Base-by-base conservation (phyloP, 768 basidiomycete species). In the Suillus decipiens region DNA sequence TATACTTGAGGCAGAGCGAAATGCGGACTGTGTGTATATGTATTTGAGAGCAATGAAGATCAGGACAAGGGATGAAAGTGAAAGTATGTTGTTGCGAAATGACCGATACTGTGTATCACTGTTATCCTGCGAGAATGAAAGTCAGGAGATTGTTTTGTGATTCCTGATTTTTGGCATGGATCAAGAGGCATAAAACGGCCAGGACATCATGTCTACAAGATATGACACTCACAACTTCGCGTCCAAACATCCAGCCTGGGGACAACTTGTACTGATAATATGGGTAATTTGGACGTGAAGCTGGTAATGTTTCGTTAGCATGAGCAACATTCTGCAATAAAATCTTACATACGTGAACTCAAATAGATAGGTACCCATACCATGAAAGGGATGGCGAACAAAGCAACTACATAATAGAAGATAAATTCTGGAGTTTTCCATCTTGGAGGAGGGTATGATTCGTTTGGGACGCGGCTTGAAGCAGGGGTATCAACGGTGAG, bases 41-140 rank as follows among this genome's bases (percentile, higher is more conserved):
- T 73, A 78, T 69, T 89, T 89, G 58, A 85, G 66, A 28, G 75
- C 65, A 22, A 95, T 76, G 72, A 89, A 90, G n/a, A 81, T 68
- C 33, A 76, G 63, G 17, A 79, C 76, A 34, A 92, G 79, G 47
- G 72, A 47, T 42, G 69, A 31, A 5, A 99, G 82, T 6, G 87
- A 74, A 6, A 89, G 85, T 53, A 98, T 72, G 72, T 95, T 93
- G 68, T 83, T 81, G 43, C 97, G 86, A 75, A 99, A 97, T 3
- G 87, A 84, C 31, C 90, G 89, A 72, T 95, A 98, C 78, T 99
- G 97, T 0, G 82, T 78, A 70, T 99, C 97, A 66, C 92, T 94
- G 71, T 90, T 92, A 75, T 99, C 97, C 96, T 98, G 66, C 11
- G 41, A 55, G 42, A n/a, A 39, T n/a, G 1, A 28, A 22, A 24